A percentile compares a stretch with the other conserved stretches of the same genome.
Evolutionary conservation across 78 protist species (phyloP).

Genomic region (Dictyostelium capitatum): DNA sequence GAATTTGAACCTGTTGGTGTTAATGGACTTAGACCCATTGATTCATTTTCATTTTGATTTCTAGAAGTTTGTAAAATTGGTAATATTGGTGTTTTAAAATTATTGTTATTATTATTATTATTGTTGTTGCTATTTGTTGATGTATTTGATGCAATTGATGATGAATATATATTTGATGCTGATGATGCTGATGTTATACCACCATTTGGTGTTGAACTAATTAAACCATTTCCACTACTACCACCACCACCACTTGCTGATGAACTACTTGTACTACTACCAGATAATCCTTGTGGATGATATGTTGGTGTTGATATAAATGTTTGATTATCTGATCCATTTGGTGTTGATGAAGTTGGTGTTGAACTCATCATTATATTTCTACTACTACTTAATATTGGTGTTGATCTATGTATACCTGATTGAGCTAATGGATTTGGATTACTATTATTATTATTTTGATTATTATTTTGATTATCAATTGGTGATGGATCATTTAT

Average conservation of each 20-base stretch:
- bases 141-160: not conserved
- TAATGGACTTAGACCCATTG: conserved; percentile 54
- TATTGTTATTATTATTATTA: conserved; percentile 12
- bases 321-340: not conserved
- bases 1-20: conserved; percentile 36
- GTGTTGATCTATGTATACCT: not conserved
- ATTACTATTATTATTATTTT: not conserved
- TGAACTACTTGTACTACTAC: conserved; percentile 21
- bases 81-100: conserved; percentile 6
- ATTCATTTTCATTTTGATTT: conserved; percentile 4
- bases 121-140: not conserved
- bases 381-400: conserved; percentile 36
- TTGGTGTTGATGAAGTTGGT: not conserved
- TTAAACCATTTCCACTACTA: not conserved
- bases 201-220: not conserved
- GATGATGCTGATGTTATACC: not conserved
- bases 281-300: conserved; percentile 20
- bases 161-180: not conserved
- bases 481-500: conserved; percentile 9
- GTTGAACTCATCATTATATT: not conserved
- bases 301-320: conserved; percentile 20
- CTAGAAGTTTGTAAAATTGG: conserved; percentile 15
- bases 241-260: conserved; percentile 6
- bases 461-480: not conserved
- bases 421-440: not conserved